Evolutionary conservation across 768 basidiomycete genomes (phyloP).

Genomic region (Lentinula boryana): DNA sequence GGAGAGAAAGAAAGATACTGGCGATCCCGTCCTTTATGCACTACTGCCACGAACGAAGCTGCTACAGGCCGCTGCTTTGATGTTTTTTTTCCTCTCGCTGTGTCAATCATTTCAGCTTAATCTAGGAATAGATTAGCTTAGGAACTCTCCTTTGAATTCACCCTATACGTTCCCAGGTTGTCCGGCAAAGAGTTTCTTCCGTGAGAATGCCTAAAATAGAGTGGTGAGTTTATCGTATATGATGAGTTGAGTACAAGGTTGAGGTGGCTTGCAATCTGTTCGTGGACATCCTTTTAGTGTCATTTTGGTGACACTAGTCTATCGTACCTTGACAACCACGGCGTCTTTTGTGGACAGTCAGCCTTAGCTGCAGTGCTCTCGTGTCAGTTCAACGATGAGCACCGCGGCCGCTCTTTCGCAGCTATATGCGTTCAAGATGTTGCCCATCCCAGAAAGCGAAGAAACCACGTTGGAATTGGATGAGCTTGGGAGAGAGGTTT

Average conservation of each 20-base stretch:
- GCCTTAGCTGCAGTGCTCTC: neutral
- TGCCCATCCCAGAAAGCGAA: constrained; percentile 3
- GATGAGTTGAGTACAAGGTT: neutral
- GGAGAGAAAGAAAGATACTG: too few relatives aligned
- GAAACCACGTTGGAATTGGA: neutral
- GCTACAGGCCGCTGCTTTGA: too few relatives aligned
- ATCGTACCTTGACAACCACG: neutral
- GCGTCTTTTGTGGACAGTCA: neutral
- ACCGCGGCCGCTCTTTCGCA: constrained; percentile 2
- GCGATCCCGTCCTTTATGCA: neutral
- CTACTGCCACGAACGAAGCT: too few relatives aligned
- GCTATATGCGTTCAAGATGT: constrained; percentile 4
- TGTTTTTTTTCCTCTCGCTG: too few relatives aligned
- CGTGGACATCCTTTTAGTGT: neutral
- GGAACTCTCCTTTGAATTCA: too few relatives aligned
- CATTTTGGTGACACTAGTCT: neutral
- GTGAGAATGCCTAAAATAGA: neutral
- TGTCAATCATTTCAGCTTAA: too few relatives aligned
- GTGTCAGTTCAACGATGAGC: neutral
- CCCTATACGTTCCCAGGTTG: too few relatives aligned
- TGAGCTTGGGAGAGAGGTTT: neutral
- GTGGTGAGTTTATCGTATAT: neutral
- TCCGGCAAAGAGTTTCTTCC: neutral
- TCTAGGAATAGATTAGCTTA: too few relatives aligned
- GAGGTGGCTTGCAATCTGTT: neutral